A percentile compares a stretch with the other conserved stretches of the same genome.
These are phyloP conservation scores for Diaporthe aspalathi DNA, from an alignment of 2,329 filamentous ascomycete genomes.

Conservation along the genomic window DNA sequence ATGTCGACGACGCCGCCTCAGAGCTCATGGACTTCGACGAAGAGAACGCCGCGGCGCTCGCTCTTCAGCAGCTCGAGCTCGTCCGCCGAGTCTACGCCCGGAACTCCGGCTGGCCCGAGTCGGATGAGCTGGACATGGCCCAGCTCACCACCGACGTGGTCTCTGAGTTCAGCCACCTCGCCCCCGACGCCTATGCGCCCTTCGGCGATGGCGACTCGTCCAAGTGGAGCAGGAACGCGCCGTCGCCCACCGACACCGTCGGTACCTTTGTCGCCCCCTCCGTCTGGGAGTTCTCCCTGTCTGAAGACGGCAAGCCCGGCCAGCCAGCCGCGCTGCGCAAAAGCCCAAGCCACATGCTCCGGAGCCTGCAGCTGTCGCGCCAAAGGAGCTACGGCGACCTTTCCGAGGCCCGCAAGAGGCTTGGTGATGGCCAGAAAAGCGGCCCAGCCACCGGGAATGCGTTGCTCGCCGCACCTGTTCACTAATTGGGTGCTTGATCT, in stretches of 20 bases:
- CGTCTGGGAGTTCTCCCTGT: slow-evolving; percentile 39
- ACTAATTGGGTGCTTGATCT: slow-evolving; percentile 27
- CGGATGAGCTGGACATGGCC: slow-evolving; percentile 37
- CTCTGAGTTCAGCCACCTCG: slow-evolving; percentile 37
- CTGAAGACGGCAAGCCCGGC: slow-evolving; percentile 37
- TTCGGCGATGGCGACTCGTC: slow-evolving; percentile 39
- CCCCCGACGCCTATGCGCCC: slow-evolving; percentile 35
- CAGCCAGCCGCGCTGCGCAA: slow-evolving; percentile 38
- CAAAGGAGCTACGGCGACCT: slow-evolving; percentile 39
- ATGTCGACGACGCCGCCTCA: slow-evolving; percentile 35
- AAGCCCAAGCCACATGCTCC: slow-evolving; percentile 39
- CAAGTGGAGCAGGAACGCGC: slow-evolving; percentile 38
- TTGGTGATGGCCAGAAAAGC: slow-evolving; percentile 35
- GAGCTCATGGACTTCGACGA: slow-evolving; percentile 39
- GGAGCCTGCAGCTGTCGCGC: slow-evolving; percentile 38
- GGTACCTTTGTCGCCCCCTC: slow-evolving; percentile 37
- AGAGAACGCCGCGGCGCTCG: slow-evolving; percentile 38
- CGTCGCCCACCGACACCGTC: slow-evolving; percentile 30
- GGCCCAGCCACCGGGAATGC: slow-evolving; percentile 24
- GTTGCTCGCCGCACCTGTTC: slow-evolving; percentile 38
- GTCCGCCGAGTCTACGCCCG: slow-evolving; percentile 39
- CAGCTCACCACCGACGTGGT: slow-evolving; percentile 38
- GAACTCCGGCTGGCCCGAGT: slow-evolving; percentile 39
- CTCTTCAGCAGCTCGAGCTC: slow-evolving; percentile 39
- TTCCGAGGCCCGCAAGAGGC: slow-evolving; percentile 35